Evolutionary conservation across 495 filamentous ascomycete species (phyloP).

Genomic region (Bacidia rubella): DNA sequence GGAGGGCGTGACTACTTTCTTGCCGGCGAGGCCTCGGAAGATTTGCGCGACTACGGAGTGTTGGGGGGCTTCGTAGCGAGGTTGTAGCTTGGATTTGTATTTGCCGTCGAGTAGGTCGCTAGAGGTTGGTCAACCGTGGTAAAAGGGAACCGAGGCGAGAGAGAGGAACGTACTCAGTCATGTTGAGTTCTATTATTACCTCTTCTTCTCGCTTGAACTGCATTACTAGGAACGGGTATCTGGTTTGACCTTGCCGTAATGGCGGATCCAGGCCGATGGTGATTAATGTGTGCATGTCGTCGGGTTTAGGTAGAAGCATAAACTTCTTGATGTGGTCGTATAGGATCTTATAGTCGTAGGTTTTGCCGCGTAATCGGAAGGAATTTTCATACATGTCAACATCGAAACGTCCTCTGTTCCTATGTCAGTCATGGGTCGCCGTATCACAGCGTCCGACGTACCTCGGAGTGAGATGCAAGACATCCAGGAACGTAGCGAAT

Average conservation of each 20-base stretch:
- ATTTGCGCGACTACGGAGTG: constrained; percentile 85
- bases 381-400: constrained; percentile 99
- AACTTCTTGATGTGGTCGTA: constrained; percentile 97
- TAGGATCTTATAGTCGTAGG: constrained; percentile 99
- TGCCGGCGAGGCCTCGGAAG: constrained; percentile 84
- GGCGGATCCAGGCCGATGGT: constrained; percentile 93
- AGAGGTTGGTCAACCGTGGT: constrained; percentile 4
- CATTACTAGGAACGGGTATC: constrained; percentile 99
- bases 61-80: constrained; percentile 83
- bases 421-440: constrained; percentile 21
- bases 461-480: constrained; percentile 94
- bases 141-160: constrained; percentile 3
- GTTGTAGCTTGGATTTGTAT: constrained; percentile 76
- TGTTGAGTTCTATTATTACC: constrained; percentile 89
- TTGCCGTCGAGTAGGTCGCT: constrained; percentile 56
- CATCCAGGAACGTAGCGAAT: constrained; percentile 92
- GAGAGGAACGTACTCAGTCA: constrained; percentile 60
- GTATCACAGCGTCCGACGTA: constrained; percentile 25
- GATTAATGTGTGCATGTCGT: constrained; percentile 89
- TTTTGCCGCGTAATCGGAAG: constrained; percentile 95
- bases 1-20: constrained; percentile 85
- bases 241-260: constrained; percentile 90
- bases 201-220: constrained; percentile 98
- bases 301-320: constrained; percentile 93
- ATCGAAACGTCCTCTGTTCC: constrained; percentile 85